Evolutionary conservation across 768 basidiomycete genomes (phyloP).

Genomic region (Boletus sp.): DNA sequence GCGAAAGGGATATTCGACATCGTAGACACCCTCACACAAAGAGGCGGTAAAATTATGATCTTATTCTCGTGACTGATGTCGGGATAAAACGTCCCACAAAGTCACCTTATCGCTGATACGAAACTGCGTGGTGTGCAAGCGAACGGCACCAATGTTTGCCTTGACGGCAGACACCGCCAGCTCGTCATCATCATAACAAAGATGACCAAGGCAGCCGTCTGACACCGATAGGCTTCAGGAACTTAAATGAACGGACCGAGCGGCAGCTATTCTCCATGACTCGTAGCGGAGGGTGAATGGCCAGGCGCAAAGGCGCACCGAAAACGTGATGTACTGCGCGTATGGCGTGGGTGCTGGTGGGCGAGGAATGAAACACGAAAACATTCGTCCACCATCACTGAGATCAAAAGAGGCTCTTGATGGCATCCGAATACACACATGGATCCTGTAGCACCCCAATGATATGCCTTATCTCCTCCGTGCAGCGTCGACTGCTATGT

Average conservation of each 20-base stretch:
- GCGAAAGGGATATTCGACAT: too few relatives aligned
- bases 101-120: too few relatives aligned
- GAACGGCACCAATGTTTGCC: not conserved
- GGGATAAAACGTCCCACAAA: not conserved
- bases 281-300: not conserved
- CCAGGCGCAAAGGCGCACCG: not conserved
- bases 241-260: not conserved
- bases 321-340: not conserved
- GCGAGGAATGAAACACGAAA: not conserved
- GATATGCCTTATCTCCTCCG: not conserved
- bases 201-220: not conserved
- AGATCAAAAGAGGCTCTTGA: conserved; percentile 4
- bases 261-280: not conserved
- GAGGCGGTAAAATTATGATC: too few relatives aligned
- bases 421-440: not conserved
- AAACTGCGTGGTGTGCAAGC: not conserved
- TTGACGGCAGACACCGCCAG: conserved; percentile 2
- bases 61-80: too few relatives aligned
- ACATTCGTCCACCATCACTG: not conserved
- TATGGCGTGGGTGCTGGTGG: too few relatives aligned
- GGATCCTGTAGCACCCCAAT: not conserved
- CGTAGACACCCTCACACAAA: not conserved
- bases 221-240: not conserved
- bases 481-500: not conserved
- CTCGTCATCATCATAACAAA: not conserved